Conservation (phyloP, 1,284 basidiomycete species). For the Golubevia sp. region DNA sequence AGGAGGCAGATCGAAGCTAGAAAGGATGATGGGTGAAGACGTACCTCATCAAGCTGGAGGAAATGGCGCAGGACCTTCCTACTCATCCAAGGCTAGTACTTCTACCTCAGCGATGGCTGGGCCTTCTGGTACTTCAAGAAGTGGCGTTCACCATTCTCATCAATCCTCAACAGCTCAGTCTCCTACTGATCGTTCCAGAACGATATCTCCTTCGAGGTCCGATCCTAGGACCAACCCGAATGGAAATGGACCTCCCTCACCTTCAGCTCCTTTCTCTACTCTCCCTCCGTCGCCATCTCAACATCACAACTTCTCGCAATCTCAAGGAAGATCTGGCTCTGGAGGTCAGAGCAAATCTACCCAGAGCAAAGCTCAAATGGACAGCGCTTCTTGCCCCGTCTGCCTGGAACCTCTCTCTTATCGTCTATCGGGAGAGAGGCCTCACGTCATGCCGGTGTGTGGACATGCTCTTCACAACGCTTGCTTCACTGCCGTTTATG, state of each 20-base stretch:
- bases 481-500: slow-evolving; percentile 52
- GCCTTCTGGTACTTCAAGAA: no score
- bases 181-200: no score
- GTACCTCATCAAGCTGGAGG: slow-evolving; percentile 4
- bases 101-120: no score
- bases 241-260: no score
- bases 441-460: slow-evolving; percentile 40
- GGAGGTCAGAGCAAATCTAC: slow-evolving; percentile 6
- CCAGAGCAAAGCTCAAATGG: slow-evolving; percentile 32
- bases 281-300: no score
- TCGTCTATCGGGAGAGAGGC: slow-evolving; percentile 40
- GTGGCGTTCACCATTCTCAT: no score
- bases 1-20: slow-evolving; percentile 23
- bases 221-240: no score
- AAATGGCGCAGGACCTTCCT: no score
- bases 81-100: no score
- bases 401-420: slow-evolving; percentile 49
- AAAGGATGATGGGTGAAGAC: slow-evolving; percentile 38
- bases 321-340: not conserved
- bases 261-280: no score
- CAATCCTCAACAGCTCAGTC: no score
- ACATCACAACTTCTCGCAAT: not conserved
- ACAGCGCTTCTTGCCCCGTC: slow-evolving; percentile 43
- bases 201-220: no score
- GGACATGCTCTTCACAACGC: slow-evolving; percentile 50